Evolutionary conservation across 192 early-diverging fungal genomes (phyloP).

Genomic region (Jimgerdemannia lactiflua): DNA sequence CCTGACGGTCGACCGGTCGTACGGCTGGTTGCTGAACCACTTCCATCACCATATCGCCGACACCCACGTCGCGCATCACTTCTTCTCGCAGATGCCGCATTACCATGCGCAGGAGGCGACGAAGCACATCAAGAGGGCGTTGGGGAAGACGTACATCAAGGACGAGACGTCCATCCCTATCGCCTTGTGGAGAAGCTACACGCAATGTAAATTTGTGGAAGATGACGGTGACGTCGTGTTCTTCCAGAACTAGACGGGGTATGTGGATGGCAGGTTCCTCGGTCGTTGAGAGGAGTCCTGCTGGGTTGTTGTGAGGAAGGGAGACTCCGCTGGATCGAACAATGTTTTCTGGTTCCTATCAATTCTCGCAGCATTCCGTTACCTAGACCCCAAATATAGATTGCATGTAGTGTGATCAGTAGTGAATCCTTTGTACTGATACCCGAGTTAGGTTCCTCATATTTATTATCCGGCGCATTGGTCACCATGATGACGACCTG

Average conservation of each 20-base stretch:
- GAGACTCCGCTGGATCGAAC: too few species aligned
- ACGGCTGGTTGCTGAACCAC: conserved; percentile 79
- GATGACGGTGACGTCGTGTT: conserved; percentile 82
- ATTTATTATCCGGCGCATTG: too few species aligned
- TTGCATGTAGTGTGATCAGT: too few species aligned
- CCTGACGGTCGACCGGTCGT: conserved; percentile 85
- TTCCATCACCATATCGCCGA: conserved; percentile 82
- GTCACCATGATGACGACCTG: too few species aligned
- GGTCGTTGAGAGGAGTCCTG: not conserved
- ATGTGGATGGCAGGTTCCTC: not conserved
- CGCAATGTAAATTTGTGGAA: conserved; percentile 86
- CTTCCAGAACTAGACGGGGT: conserved; percentile 44
- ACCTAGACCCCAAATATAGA: too few species aligned
- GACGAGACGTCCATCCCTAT: conserved; percentile 69
- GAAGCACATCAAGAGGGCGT: conserved; percentile 67
- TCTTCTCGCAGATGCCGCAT: conserved; percentile 96
- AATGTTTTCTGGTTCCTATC: too few species aligned
- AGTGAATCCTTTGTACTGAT: too few species aligned
- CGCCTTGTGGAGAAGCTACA: conserved; percentile 67
- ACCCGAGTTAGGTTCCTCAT: too few species aligned
- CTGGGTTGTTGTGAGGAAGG: not conserved
- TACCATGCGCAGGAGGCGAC: conserved; percentile 94
- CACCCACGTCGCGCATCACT: conserved; percentile 94
- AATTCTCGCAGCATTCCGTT: too few species aligned
- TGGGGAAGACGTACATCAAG: conserved; percentile 78